phyloP scores from a whole-genome alignment of 1,284 basidiomycete species.

The Leccinum fuscescens region DNA sequence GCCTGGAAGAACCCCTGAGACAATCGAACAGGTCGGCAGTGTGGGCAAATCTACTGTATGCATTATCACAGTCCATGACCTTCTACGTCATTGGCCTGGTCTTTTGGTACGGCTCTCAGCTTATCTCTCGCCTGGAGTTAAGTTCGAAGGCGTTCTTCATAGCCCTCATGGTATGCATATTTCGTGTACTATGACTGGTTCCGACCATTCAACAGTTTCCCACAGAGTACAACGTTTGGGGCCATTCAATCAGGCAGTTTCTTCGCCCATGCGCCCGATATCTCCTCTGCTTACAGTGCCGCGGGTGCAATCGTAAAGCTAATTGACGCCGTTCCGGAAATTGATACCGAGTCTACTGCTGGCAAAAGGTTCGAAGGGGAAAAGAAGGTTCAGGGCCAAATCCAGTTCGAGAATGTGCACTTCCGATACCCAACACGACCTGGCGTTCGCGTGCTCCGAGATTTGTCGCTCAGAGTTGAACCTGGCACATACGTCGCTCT shows the following conservation, averaged over 20 bases:
- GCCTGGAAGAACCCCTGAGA: constrained; percentile 74
- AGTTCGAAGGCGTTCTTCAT: constrained; percentile 78
- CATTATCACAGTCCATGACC: constrained; percentile 74
- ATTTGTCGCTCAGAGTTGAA: too few relatives aligned
- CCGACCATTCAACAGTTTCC: constrained; percentile 4
- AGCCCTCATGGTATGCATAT: constrained; percentile 66
- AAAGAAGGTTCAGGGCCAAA: constrained; percentile 28
- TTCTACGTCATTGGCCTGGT: constrained; percentile 84
- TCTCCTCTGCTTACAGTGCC: constrained; percentile 83
- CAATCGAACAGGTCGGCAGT: constrained; percentile 67
- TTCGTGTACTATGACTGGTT: constrained; percentile 12
- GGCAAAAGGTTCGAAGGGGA: constrained; percentile 57
- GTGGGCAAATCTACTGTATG: constrained; percentile 75
- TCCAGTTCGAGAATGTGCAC: too few relatives aligned
- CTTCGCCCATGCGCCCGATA: constrained; percentile 84
- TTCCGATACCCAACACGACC: too few relatives aligned
- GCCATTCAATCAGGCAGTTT: constrained; percentile 81
- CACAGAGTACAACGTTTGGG: constrained; percentile 67
- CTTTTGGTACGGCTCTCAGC: constrained; percentile 73
- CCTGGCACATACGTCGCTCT: too few relatives aligned
- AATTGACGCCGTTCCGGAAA: constrained; percentile 76
- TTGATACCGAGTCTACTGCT: constrained; percentile 78
- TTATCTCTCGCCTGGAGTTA: constrained; percentile 63
- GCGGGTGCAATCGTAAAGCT: constrained; percentile 75
- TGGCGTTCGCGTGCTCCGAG: too few relatives aligned